Evolutionary conservation across 805 yeast species (phyloP).

Genomic region (Candida takata): DNA sequence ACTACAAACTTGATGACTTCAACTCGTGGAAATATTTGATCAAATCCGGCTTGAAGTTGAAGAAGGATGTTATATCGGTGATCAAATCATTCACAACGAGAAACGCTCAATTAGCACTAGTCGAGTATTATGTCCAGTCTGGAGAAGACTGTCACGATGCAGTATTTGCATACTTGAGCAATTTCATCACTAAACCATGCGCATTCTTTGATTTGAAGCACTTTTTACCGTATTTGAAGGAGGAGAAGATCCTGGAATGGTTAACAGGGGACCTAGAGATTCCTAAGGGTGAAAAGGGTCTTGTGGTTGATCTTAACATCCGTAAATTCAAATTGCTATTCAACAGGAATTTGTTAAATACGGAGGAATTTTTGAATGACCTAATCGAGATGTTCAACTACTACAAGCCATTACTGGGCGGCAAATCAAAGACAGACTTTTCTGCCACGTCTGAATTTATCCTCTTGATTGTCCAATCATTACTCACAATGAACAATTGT

Average conservation of each 20-base stretch:
- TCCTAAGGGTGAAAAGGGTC: constrained; percentile 16
- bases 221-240: constrained; percentile 19
- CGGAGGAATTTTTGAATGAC: constrained; percentile 22
- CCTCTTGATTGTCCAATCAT: constrained; percentile 42
- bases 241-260: constrained; percentile 12
- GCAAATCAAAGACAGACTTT: constrained; percentile 57
- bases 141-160: constrained; percentile 19
- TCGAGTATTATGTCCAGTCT: constrained; percentile 35
- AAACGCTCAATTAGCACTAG: constrained; percentile 47
- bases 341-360: constrained; percentile 17
- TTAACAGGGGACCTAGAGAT: constrained; percentile 21
- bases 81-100: constrained; percentile 35
- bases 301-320: constrained; percentile 32
- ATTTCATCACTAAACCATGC: constrained; percentile 51
- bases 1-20: constrained; percentile 61
- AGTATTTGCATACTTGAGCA: constrained; percentile 31
- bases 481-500: constrained; percentile 19
- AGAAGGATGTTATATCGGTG: constrained; percentile 28
- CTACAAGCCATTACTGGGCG: constrained; percentile 29
- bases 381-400: constrained; percentile 34
- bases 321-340: constrained; percentile 42
- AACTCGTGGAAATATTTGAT: constrained; percentile 60
- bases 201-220: constrained; percentile 53
- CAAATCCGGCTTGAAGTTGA: constrained; percentile 35
- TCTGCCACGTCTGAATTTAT: constrained; percentile 63